Percentiles rank a stretch among this genome's conserved stretches.
phyloP scores from a whole-genome alignment of 225 moss, liverwort and hornwort species.

The Marchantia paleacea region DNA sequence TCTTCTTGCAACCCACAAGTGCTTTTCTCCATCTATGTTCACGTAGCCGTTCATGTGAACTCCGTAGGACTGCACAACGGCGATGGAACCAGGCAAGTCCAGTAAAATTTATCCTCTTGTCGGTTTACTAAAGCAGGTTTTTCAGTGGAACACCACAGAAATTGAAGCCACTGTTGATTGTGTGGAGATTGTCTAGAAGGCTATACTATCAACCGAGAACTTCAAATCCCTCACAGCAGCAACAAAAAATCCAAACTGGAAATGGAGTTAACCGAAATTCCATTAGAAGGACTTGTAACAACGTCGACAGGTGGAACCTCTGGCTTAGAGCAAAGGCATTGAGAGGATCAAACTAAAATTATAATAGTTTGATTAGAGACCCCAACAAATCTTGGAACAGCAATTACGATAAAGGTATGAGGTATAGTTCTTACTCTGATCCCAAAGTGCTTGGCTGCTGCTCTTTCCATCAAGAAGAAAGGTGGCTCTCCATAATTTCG shows the following conservation, averaged over 20 bases:
- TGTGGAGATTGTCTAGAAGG: not conserved
- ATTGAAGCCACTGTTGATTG: not conserved
- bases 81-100: not conserved
- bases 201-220: not conserved
- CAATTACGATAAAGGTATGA: not conserved
- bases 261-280: not conserved
- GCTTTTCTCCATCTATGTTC: slow-evolving; percentile 60
- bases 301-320: not conserved
- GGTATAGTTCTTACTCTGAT: slow-evolving; percentile 53
- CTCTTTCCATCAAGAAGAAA: slow-evolving; percentile 76
- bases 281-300: not conserved
- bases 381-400: not conserved
- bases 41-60: slow-evolving; percentile 89
- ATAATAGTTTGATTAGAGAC: not conserved
- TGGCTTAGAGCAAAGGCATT: not conserved
- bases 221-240: not conserved
- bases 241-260: not conserved
- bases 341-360: not conserved
- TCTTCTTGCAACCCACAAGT: slow-evolving; percentile 83
- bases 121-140: not conserved
- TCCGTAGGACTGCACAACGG: slow-evolving; percentile 63
- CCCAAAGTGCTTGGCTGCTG: slow-evolving; percentile 79
- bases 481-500: slow-evolving; percentile 59
- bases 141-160: not conserved
- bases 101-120: not conserved